Evolutionary conservation across 2,329 filamentous ascomycete species (phyloP), one percentile per base, ranked within the genome.

Genomic region (Epichloe baconii): DNA sequence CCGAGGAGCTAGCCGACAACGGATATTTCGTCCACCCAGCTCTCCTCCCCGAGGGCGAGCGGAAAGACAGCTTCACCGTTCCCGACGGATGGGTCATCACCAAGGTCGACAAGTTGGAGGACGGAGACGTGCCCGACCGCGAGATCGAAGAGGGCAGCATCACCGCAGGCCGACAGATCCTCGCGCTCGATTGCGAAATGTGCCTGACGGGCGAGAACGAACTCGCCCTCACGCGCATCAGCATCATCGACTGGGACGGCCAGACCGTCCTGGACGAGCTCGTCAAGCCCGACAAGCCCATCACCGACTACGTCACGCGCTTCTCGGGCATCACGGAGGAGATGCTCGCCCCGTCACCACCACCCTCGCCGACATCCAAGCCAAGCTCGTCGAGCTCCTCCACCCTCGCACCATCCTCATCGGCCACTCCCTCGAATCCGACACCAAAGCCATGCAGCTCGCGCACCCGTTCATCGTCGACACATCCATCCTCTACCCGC

Each of bases 181-280:
- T 94, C 47, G 85, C 88, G 1, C 74, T 98, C 50, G 93, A 98
- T 65, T 98, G 93, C 68, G 93, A 98, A 68, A 98, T 98, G 93
- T 95, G 90, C 65, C 83, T 88, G 69, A 94, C 89, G 2, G 86
- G 83, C 53, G 81, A 85, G 54, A 82, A 82, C 46, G 79, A 87
- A 57, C 88, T 85, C 56, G 88, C 90, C 37, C 80, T 98, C 43
- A 94, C 93, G 2, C 82, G 93, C 52, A 85, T 97, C 64, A 96
- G 89, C 64, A 67, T 97, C 40, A 73, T 98, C 7, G 74, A 82
- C 54, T 98, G 93, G 91, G 80, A 89, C 58, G 90, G 90, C 47
- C 79, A 81, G 36, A 78, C 86, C 10, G 74, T 95, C 15, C 70
- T 97, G 48, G 93, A 98, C 64, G 86, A 95, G 68, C 78, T 97